Percentiles rank a stretch among this genome's conserved stretches.
These are phyloP conservation scores for Coemansia javaensis DNA, from an alignment of 192 early-diverging fungal genomes.

Conservation along the genomic window DNA sequence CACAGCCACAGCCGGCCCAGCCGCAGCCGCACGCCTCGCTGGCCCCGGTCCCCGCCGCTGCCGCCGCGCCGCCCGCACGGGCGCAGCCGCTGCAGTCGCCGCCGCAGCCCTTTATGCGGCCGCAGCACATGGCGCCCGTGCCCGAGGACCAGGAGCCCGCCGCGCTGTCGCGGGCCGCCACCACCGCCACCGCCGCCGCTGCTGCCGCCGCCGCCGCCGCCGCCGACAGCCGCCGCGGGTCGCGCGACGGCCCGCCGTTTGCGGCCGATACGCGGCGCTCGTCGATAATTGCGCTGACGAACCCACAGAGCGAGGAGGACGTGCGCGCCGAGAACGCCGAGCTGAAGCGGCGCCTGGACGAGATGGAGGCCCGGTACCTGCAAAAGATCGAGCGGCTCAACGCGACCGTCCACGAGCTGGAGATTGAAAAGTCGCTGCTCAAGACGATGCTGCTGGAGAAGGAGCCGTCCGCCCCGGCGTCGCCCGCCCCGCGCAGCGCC, in stretches of 20 bases:
- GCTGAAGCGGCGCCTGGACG: conserved; percentile 38
- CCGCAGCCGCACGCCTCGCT: too few relatives aligned
- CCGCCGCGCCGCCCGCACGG: background rate
- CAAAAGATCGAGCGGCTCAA: conserved; percentile 31
- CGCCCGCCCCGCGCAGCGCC: conserved; percentile 1
- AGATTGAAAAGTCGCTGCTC: conserved; percentile 47
- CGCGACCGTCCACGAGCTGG: conserved; percentile 24
- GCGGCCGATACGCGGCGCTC: conserved; percentile 30
- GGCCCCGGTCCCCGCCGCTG: background rate
- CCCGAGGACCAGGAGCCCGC: conserved; percentile 9
- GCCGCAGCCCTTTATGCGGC: background rate
- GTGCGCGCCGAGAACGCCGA: conserved; percentile 34
- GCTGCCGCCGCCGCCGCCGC: background rate
- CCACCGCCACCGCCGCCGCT: background rate
- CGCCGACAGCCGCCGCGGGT: conserved; percentile 7
- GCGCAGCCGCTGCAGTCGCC: background rate
- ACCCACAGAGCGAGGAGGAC: conserved; percentile 36
- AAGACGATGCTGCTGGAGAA: conserved; percentile 35
- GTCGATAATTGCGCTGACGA: conserved; percentile 48
- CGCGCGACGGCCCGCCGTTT: conserved; percentile 1
- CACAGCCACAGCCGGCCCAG: background rate
- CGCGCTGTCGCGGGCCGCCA: background rate
- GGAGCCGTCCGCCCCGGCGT: conserved; percentile 10
- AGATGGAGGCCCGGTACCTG: conserved; percentile 40
- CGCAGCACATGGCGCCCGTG: conserved; percentile 23